Conservation (phyloP, 164 flowering plant genomes). For the Sextonia rubra region DNA sequence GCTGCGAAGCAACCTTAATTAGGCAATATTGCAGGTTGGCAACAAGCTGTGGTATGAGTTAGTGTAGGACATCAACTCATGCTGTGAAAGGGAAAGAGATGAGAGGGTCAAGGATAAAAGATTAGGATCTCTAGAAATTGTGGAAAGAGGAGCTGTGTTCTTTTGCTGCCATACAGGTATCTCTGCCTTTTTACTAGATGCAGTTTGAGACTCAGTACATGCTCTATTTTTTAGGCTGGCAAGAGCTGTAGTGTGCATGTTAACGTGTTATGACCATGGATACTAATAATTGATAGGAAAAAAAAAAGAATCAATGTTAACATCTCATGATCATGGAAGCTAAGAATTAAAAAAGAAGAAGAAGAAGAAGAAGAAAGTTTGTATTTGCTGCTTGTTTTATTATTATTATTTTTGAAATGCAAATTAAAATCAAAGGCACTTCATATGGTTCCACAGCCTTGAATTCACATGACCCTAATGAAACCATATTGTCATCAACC, state of each 20-base stretch:
- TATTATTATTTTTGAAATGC: too few relatives aligned
- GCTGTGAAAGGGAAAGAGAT: constrained; percentile 15
- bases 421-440: too few relatives aligned
- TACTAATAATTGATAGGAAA: not conserved
- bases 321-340: too few relatives aligned
- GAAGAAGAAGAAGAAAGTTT: too few relatives aligned
- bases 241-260: constrained; percentile 50
- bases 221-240: constrained; percentile 52
- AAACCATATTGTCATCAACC: not conserved
- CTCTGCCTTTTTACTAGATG: constrained; percentile 49
- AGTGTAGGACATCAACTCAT: constrained; percentile 25
- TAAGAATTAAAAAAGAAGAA: too few relatives aligned
- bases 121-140: constrained; percentile 23
- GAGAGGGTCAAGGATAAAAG: not conserved
- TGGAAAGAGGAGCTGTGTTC: constrained; percentile 38
- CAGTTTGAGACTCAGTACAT: constrained; percentile 38
- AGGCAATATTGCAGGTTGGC: constrained; percentile 40
- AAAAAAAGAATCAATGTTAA: too few relatives aligned
- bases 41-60: constrained; percentile 17
- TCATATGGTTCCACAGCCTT: not conserved
- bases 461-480: not conserved
- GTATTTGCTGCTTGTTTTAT: too few relatives aligned
- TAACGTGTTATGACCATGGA: constrained; percentile 17
- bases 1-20: constrained; percentile 50
- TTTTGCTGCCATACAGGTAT: constrained; percentile 66